Base-by-base conservation (phyloP, 192 early-diverging fungal genomes). In the Dissophora ornata region DNA sequence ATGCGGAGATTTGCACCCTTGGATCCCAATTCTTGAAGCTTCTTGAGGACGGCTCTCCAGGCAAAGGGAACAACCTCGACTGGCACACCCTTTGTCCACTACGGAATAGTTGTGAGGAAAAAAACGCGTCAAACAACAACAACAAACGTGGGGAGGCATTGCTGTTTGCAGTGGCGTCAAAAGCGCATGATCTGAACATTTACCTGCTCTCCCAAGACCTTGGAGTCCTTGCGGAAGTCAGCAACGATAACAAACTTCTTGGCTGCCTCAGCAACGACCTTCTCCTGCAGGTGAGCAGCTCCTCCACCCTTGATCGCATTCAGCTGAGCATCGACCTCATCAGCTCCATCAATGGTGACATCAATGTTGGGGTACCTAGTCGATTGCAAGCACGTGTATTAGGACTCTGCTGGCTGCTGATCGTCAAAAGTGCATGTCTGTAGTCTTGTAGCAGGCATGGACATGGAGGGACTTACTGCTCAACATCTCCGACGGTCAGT, bases 221-320 rank as follows among this genome's bases (percentile, higher is more conserved):
- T 71, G 12, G 94, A 93, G 70, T 94, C 86, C 78, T 98, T 98
- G 50, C 93, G 79, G 78, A 89, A 93, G 78, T 98, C 96, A 36
- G 94, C 96, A 61, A 98, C 91, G 57, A 98, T 83, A 18, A 96
- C 85, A 79, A 96, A 92, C 74, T 89, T 92, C 45, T 86, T 87
- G 19, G 95, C 87, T 1, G 90, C 91, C 58, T 88, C 85, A 19
- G 95, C 95, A 36, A 98, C 94, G 12, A 97, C 86, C 83, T 97
- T 97, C 73, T 98, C 96, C 69, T 93, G 94, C 61, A 98, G 80
- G 51, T 98, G 96, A 51, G 94, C 95, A 26, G 82, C 96, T 53
- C 96, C 96, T 25, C 96, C 96, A 22, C 96, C 95, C 83, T 98
- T 98, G 82, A 98, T 98, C 21, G 88, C 93, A 78, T 97, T 96